Evolutionary conservation across 331 rosid species (phyloP).

Genomic region (Rhamnella rubrinervis): DNA sequence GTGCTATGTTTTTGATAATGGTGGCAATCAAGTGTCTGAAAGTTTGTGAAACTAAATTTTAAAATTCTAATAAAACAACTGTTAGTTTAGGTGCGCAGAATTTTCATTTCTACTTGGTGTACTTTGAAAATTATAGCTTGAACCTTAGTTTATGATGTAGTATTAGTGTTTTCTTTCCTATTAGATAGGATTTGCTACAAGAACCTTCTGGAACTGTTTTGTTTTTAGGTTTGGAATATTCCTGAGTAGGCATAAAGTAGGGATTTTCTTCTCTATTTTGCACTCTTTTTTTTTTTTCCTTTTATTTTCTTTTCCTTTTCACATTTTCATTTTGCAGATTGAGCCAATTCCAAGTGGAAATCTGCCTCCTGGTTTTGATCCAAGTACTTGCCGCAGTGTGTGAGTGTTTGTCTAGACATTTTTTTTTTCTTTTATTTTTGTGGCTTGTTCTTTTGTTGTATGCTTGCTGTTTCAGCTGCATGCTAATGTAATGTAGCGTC

Average conservation of each 20-base stretch:
- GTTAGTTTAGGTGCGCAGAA: too few species aligned
- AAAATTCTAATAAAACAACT: too few species aligned
- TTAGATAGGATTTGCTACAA: not conserved
- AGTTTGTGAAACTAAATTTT: too few species aligned
- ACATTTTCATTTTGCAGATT: conserved; percentile 80
- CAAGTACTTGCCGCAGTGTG: conserved; percentile 99
- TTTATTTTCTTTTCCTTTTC: conserved; percentile 41
- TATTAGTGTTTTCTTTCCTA: conserved; percentile 3
- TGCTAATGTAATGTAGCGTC: conserved; percentile 12
- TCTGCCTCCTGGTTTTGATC: conserved; percentile 99
- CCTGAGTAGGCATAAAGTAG: conserved; percentile 25
- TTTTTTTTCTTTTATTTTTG: not conserved
- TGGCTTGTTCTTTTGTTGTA: conserved; percentile 14
- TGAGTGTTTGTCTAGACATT: conserved; percentile 75
- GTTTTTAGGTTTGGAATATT: conserved; percentile 14
- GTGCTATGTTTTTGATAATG: too few species aligned
- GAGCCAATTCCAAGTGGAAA: conserved; percentile 99
- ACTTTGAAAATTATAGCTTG: too few species aligned
- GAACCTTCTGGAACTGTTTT: not conserved
- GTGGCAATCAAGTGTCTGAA: too few species aligned
- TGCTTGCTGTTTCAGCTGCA: conserved; percentile 15
- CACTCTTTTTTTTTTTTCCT: conserved; percentile 21
- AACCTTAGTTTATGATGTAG: too few species aligned
- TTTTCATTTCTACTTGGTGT: too few species aligned
- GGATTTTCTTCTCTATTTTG: conserved; percentile 17